Conservation (phyloP, 2,329 filamentous ascomycete species). For the Cercospora zeae-maydis region DNA sequence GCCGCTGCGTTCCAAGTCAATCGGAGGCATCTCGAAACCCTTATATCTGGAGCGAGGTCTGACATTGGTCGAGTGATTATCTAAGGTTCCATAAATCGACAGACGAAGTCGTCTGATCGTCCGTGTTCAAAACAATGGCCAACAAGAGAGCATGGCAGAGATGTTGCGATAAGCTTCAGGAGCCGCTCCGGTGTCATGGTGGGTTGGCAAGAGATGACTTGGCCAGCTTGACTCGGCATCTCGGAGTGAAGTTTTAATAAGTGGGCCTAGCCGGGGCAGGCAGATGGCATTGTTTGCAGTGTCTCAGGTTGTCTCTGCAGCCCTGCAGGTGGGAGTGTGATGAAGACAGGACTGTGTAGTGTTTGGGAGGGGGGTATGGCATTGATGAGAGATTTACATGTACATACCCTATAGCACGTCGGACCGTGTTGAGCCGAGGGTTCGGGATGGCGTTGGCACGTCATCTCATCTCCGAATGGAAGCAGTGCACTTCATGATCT, state of each 20-base stretch:
- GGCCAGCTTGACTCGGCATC: neutral
- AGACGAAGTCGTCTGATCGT: conserved; percentile 25
- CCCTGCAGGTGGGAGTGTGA: neutral
- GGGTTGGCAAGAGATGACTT: neutral
- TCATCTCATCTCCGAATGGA: neutral
- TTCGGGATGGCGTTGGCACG: neutral
- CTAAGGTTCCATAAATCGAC: conserved; percentile 31
- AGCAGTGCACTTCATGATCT: neutral
- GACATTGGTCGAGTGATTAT: conserved; percentile 31
- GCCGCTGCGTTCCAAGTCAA: conserved; percentile 32
- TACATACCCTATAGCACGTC: too few species aligned
- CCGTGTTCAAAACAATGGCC: conserved; percentile 10
- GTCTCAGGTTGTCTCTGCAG: neutral
- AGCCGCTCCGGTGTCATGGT: neutral
- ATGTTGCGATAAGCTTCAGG: neutral
- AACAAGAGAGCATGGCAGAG: neutral
- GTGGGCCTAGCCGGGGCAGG: neutral
- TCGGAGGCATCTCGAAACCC: conserved; percentile 42
- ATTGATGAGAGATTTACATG: too few species aligned
- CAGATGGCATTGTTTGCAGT: neutral
- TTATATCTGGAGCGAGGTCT: conserved; percentile 38
- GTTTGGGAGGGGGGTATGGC: too few species aligned
- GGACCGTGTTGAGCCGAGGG: neutral
- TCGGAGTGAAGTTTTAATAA: neutral
- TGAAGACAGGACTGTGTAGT: too few species aligned